Conservation (phyloP, 768 basidiomycete species). For the Amanita molliuscula region DNA sequence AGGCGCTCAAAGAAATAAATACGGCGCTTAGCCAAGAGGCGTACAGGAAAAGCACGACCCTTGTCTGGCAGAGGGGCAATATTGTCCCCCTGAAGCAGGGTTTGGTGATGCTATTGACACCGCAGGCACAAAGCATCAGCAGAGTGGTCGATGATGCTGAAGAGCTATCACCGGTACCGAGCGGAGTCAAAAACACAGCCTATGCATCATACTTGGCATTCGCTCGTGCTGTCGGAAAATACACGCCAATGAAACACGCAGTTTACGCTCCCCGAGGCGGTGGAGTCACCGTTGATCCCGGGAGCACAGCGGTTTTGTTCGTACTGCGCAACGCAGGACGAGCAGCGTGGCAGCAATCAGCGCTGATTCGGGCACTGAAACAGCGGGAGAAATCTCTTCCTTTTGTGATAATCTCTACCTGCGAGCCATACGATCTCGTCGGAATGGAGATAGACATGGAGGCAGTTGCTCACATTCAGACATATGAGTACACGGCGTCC, state of each 20-base stretch:
- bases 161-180: slow-evolving; percentile 27
- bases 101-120: slow-evolving; percentile 41
- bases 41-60: slow-evolving; percentile 36
- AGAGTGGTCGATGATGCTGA: slow-evolving; percentile 51
- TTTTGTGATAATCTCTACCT: slow-evolving; percentile 46
- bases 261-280: too few species aligned
- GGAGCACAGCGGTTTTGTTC: slow-evolving; percentile 40
- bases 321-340: slow-evolving; percentile 48
- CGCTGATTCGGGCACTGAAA: slow-evolving; percentile 20
- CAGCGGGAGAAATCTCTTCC: slow-evolving; percentile 14
- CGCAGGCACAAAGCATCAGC: slow-evolving; percentile 47
- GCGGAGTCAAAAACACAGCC: slow-evolving; percentile 38
- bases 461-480: slow-evolving; percentile 31
- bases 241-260: too few species aligned
- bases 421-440: slow-evolving; percentile 54
- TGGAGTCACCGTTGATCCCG: slow-evolving; percentile 7
- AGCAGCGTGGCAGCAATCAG: slow-evolving; percentile 40
- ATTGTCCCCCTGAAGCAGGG: slow-evolving; percentile 23
- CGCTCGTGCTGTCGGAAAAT: slow-evolving; percentile 26
- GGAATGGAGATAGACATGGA: slow-evolving; percentile 16
- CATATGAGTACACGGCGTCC: slow-evolving; percentile 48
- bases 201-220: slow-evolving; percentile 46
- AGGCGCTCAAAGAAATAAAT: slow-evolving; percentile 27
- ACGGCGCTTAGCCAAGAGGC: slow-evolving; percentile 30
- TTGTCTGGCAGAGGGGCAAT: slow-evolving; percentile 30